A percentile compares a stretch with the other conserved stretches of the same genome.
Evolutionary conservation across 2,329 filamentous ascomycete genomes (phyloP).

Genomic region (Coleophoma crateriformis): DNA sequence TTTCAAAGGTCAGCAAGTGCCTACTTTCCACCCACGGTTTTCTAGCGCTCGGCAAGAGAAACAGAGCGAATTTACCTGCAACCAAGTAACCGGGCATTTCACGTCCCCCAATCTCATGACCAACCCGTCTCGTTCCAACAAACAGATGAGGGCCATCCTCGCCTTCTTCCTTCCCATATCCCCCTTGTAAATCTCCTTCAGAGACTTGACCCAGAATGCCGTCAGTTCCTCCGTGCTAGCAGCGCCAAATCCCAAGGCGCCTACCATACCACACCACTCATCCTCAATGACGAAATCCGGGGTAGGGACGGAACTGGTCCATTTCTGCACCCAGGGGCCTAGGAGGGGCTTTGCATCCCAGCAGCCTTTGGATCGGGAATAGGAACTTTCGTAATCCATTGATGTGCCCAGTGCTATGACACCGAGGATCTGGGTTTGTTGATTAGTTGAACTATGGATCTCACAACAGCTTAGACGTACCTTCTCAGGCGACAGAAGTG

Average conservation of each 20-base stretch:
- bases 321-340: slow-evolving; percentile 35
- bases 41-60: not conserved
- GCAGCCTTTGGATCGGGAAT: slow-evolving; percentile 39
- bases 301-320: slow-evolving; percentile 32
- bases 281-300: slow-evolving; percentile 43
- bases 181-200: slow-evolving; percentile 40
- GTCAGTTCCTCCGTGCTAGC: slow-evolving; percentile 30
- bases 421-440: slow-evolving; percentile 35
- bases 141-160: slow-evolving; percentile 35
- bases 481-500: slow-evolving; percentile 41
- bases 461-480: slow-evolving; percentile 21
- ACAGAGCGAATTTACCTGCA: slow-evolving; percentile 34
- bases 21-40: not conserved
- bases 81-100: slow-evolving; percentile 45
- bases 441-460: too few relatives aligned
- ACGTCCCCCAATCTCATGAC: slow-evolving; percentile 37
- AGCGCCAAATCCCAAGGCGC: slow-evolving; percentile 38
- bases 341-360: slow-evolving; percentile 43
- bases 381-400: slow-evolving; percentile 45
- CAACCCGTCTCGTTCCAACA: slow-evolving; percentile 41
- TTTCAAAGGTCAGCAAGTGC: not conserved
- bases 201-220: slow-evolving; percentile 38
- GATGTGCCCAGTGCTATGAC: slow-evolving; percentile 42
- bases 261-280: slow-evolving; percentile 40
- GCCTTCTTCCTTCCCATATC: slow-evolving; percentile 43